These are phyloP conservation scores for Globisporangium abappressorium DNA, from an alignment of 352 stramenopile genomes.

Conservation along the genomic window DNA sequence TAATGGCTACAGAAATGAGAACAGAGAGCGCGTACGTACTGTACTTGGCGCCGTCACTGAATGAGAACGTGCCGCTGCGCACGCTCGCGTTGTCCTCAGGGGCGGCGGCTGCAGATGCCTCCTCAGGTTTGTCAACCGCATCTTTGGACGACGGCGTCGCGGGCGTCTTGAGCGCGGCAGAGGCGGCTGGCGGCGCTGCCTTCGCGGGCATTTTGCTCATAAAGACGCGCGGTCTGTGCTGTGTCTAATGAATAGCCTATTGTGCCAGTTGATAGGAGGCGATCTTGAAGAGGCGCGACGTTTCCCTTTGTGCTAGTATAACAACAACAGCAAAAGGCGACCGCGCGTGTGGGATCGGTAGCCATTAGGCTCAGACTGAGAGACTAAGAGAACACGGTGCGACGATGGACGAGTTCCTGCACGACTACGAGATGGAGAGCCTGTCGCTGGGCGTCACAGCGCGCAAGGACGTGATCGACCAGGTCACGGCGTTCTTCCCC, in stretches of 20 bases:
- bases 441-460: conserved; percentile 62
- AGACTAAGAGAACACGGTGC: background rate
- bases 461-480: conserved; percentile 46
- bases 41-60: conserved; percentile 64
- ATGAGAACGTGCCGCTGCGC: conserved; percentile 58
- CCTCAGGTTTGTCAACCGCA: conserved; percentile 25
- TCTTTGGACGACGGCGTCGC: conserved; percentile 11
- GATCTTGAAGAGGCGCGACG: conserved; percentile 26
- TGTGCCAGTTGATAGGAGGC: too few relatives aligned
- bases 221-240: too few relatives aligned
- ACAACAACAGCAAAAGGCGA: background rate
- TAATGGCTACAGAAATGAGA: background rate
- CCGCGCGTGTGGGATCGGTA: background rate
- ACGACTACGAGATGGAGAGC: conserved; percentile 79
- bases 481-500: conserved; percentile 48
- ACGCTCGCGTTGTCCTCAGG: conserved; percentile 37
- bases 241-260: too few relatives aligned
- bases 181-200: conserved; percentile 9
- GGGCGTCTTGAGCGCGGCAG: conserved; percentile 10
- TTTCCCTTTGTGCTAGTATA: background rate
- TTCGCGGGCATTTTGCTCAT: conserved; percentile 25
- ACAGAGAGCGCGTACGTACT: conserved; percentile 17
- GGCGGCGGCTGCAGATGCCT: conserved; percentile 1
- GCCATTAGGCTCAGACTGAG: background rate
- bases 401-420: conserved; percentile 63